These are phyloP conservation scores for Candida pseudofarinosa DNA, from an alignment of 805 yeast species.

Conservation along the genomic window DNA sequence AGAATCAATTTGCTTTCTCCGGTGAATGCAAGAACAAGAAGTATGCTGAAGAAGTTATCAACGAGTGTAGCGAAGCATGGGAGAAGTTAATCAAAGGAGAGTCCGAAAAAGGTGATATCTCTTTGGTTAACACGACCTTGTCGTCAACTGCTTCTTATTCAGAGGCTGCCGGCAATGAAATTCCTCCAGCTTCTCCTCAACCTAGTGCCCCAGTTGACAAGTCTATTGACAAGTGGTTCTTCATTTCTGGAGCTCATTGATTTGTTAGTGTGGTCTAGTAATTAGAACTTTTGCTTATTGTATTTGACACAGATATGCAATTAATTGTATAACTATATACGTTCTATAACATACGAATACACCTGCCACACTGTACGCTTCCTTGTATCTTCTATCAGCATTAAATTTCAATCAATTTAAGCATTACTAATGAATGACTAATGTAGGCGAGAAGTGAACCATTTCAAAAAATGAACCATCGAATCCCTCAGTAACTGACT, in stretches of 20 bases:
- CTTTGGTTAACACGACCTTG: conserved; percentile 74
- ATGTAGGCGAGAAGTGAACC: too few species aligned
- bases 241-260: conserved; percentile 76
- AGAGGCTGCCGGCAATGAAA: conserved; percentile 37
- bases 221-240: conserved; percentile 98
- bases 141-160: conserved; percentile 50
- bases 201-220: conserved; percentile 94
- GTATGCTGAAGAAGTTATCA: conserved; percentile 56
- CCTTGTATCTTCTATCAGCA: too few species aligned
- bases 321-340: not conserved
- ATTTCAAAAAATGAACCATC: too few species aligned
- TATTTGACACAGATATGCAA: too few species aligned
- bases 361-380: too few species aligned
- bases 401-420: too few species aligned
- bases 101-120: conserved; percentile 50
- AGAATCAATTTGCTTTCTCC: conserved; percentile 68
- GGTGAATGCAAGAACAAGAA: conserved; percentile 60
- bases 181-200: conserved; percentile 68
- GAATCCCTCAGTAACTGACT: too few species aligned
- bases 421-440: too few species aligned
- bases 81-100: conserved; percentile 46
- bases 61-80: conserved; percentile 72
- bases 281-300: too few species aligned
- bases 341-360: too few species aligned
- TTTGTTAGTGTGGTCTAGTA: not conserved